Percentiles rank a stretch among this genome's conserved stretches.
phyloP scores from a whole-genome alignment of 78 protist species.

The Dictyostelium purpureum region DNA sequence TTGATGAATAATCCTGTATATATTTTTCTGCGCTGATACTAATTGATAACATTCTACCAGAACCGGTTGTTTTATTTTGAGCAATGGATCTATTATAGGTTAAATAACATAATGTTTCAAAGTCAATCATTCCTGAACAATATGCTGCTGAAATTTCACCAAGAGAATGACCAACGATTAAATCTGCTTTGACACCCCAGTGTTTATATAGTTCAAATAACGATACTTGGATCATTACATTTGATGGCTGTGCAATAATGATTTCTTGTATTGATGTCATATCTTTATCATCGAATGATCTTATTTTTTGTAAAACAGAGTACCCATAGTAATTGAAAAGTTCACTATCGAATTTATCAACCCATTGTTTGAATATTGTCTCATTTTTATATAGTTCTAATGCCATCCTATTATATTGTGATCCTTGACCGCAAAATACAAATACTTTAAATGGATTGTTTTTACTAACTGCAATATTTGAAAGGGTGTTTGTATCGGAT shows the following conservation, averaged over 20 bases:
- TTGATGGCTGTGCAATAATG: conserved; percentile 40
- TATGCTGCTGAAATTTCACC: background rate
- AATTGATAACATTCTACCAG: conserved; percentile 63
- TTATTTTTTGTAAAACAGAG: background rate
- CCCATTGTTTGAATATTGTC: background rate
- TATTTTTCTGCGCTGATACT: background rate
- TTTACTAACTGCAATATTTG: too few species aligned
- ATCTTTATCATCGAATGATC: background rate
- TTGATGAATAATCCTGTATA: background rate
- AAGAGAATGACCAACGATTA: conserved; percentile 28
- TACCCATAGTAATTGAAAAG: background rate
- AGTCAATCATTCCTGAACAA: conserved; percentile 20
- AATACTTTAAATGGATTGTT: too few species aligned
- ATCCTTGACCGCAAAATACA: conserved; percentile 3
- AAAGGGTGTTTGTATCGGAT: too few species aligned
- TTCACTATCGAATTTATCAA: background rate
- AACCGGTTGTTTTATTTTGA: conserved; percentile 27
- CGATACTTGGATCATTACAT: background rate
- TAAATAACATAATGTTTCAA: background rate
- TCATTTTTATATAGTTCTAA: background rate
- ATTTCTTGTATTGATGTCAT: background rate
- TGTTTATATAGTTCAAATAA: conserved; percentile 3
- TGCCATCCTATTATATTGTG: conserved; percentile 7
- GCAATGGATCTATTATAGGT: background rate
- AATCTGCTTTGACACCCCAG: background rate